These are phyloP conservation scores for Backusella tarrabulga DNA, from an alignment of 192 early-diverging fungal genomes.

Conservation along the genomic window DNA sequence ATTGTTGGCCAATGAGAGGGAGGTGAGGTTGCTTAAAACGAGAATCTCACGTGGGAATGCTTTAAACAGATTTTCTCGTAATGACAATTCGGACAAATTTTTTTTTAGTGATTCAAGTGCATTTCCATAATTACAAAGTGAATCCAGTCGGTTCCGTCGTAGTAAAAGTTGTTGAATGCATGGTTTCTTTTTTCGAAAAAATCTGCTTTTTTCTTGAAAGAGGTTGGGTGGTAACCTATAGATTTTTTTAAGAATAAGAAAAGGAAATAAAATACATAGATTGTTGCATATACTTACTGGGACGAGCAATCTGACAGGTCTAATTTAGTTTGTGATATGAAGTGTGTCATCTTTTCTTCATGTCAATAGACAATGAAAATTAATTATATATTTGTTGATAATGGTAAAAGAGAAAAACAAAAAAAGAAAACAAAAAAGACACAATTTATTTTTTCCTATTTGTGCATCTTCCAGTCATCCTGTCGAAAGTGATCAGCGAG, in stretches of 20 bases:
- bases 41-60: constrained; percentile 39
- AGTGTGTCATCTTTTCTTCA: not conserved
- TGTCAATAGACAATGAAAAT: not conserved
- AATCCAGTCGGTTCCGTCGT: constrained; percentile 16
- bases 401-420: not conserved
- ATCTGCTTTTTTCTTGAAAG: constrained; percentile 3
- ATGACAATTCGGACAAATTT: constrained; percentile 36
- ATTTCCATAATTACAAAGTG: constrained; percentile 11
- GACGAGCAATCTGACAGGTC: constrained; percentile 8
- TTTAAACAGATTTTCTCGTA: constrained; percentile 38
- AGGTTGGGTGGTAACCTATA: constrained; percentile 11
- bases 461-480: not conserved
- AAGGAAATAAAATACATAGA: not conserved
- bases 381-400: constrained; percentile 5
- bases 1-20: constrained; percentile 45
- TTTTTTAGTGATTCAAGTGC: constrained; percentile 24
- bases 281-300: not conserved
- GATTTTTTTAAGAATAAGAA: not conserved
- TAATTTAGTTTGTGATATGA: not conserved
- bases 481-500: not conserved
- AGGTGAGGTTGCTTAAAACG: constrained; percentile 38
- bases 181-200: not conserved
- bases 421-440: not conserved
- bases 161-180: constrained; percentile 18
- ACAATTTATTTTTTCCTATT: not conserved